These are phyloP conservation scores for Trichoderma sp. DNA, from an alignment of 2,329 filamentous ascomycete genomes.

Conservation along the genomic window DNA sequence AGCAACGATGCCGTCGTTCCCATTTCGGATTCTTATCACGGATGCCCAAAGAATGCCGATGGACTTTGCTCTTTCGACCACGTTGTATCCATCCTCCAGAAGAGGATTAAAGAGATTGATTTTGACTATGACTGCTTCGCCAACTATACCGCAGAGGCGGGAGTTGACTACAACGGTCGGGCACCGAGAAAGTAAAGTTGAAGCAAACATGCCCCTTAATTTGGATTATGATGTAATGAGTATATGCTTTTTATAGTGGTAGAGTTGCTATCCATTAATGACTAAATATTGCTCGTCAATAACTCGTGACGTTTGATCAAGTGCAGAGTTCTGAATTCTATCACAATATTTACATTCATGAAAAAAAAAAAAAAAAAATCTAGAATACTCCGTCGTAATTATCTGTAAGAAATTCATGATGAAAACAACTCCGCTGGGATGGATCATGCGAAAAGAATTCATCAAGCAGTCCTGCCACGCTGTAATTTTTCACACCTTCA, in stretches of 20 bases:
- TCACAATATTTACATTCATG: too few species aligned
- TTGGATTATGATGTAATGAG: background rate
- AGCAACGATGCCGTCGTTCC: background rate
- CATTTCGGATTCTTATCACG: background rate
- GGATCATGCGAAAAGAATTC: background rate
- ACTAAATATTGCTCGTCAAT: background rate
- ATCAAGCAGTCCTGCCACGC: conserved; percentile 1
- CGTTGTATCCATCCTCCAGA: background rate
- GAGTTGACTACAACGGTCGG: background rate
- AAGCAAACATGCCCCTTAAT: background rate
- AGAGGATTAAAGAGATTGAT: background rate
- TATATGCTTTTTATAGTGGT: background rate
- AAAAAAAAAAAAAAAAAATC: background rate
- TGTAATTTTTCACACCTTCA: background rate
- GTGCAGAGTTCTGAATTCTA: background rate
- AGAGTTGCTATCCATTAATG: background rate
- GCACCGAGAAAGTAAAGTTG: background rate
- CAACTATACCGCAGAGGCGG: background rate
- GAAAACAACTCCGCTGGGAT: background rate
- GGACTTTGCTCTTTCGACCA: background rate
- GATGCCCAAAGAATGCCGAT: background rate
- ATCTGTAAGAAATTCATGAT: background rate
- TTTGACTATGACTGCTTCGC: background rate
- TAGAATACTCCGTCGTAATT: background rate
- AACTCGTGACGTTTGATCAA: background rate